Evolutionary conservation across 768 basidiomycete species (phyloP).

Genomic region (Pleurotus platypus): DNA sequence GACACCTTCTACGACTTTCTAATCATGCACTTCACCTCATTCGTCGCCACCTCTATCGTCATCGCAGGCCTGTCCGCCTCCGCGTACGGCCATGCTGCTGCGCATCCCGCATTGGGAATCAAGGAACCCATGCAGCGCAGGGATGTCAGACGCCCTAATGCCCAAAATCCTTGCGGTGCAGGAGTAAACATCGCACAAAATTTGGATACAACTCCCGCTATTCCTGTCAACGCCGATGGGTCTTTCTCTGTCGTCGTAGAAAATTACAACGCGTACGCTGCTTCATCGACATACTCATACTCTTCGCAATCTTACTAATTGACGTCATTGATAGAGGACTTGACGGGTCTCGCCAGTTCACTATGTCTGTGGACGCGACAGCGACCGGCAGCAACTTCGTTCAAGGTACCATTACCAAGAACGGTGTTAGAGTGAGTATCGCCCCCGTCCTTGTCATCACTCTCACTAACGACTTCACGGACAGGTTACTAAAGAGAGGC

Average conservation of each 20-base stretch:
- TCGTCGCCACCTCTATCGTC: slow-evolving; percentile 24
- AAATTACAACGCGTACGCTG: slow-evolving; percentile 43
- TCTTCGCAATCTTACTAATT: too few relatives aligned
- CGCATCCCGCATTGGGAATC: slow-evolving; percentile 40
- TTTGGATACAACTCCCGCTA: slow-evolving; percentile 34
- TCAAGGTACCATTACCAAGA: slow-evolving; percentile 34
- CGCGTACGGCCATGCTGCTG: slow-evolving; percentile 35
- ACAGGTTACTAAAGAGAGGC: slow-evolving; percentile 35
- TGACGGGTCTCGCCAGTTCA: slow-evolving; percentile 47
- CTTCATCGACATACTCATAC: not conserved
- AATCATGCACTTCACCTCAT: slow-evolving; percentile 22
- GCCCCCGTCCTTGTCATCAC: not conserved
- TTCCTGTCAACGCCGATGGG: slow-evolving; percentile 34
- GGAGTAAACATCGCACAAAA: slow-evolving; percentile 34
- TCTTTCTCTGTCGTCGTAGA: slow-evolving; percentile 34
- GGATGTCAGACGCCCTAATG: slow-evolving; percentile 31
- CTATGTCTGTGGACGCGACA: slow-evolving; percentile 40
- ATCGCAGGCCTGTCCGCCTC: slow-evolving; percentile 27
- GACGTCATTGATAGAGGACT: slow-evolving; percentile 23
- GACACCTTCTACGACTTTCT: not conserved
- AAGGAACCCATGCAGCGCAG: slow-evolving; percentile 23
- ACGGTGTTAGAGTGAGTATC: slow-evolving; percentile 42
- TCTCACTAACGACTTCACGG: not conserved
- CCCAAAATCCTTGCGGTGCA: slow-evolving; percentile 34
- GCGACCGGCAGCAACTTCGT: slow-evolving; percentile 36